These are phyloP conservation scores for Oidiodendron maius DNA, from an alignment of 495 filamentous ascomycete genomes.

Conservation along the genomic window DNA sequence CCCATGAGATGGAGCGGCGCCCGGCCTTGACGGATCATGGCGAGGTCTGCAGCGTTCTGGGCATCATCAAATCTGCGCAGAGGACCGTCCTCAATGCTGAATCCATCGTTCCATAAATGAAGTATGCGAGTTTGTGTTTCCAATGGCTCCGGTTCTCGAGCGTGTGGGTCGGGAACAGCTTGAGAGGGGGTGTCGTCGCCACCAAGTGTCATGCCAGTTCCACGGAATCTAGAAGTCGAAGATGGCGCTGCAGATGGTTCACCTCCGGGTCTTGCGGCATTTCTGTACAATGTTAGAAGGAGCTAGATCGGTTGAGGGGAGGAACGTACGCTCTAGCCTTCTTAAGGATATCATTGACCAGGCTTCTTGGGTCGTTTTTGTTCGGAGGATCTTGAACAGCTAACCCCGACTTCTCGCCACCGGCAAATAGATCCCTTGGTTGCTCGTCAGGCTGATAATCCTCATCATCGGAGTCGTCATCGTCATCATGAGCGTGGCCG, in stretches of 20 bases:
- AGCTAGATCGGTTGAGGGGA: neutral
- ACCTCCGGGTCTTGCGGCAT: conserved; percentile 49
- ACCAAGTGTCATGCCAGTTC: conserved; percentile 79
- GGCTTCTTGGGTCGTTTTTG: conserved; percentile 53
- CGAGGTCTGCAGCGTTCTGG: conserved; percentile 70
- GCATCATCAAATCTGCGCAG: conserved; percentile 87
- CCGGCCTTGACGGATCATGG: conserved; percentile 78
- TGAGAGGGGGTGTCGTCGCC: conserved; percentile 80
- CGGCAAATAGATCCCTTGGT: conserved; percentile 82
- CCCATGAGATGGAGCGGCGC: conserved; percentile 88
- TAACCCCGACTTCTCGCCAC: conserved; percentile 93
- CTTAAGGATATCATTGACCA: conserved; percentile 73
- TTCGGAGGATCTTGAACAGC: conserved; percentile 84
- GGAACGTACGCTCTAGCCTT: conserved; percentile 67
- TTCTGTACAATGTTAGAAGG: conserved; percentile 33
- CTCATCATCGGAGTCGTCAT: conserved; percentile 54
- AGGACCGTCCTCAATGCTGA: conserved; percentile 92
- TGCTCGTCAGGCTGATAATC: conserved; percentile 54
- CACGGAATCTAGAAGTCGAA: conserved; percentile 59
- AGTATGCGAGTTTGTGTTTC: conserved; percentile 48
- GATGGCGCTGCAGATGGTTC: conserved; percentile 43
- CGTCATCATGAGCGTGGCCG: conserved; percentile 50
- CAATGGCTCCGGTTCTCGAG: conserved; percentile 34
- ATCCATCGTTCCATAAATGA: conserved; percentile 91
- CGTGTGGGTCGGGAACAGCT: conserved; percentile 59